Base-by-base conservation (phyloP, 305 asterid genomes). In the Rubia tinctorum region DNA sequence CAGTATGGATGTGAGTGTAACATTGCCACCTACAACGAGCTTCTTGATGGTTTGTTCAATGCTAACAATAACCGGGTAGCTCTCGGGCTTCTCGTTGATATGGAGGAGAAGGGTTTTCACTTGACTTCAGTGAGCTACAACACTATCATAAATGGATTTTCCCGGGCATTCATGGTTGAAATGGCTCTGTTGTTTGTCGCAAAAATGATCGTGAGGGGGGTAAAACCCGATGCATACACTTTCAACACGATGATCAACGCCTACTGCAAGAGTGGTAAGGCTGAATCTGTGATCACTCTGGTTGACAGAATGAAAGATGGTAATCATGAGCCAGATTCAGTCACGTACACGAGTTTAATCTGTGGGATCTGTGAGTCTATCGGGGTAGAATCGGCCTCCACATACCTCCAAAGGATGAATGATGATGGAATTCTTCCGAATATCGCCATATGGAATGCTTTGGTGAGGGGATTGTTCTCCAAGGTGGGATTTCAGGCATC, bases 121-220 rank as follows among this genome's bases (percentile, higher is more conserved):
- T 85, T 91, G 59, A 83, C 83, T 64, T 56, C 77, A 42, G 95
- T 86, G 75, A 90, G 95, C 0, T 91, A 86, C 83, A 91, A 91
- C 81, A 89, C 94, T 43, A 79, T 90, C 13, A 72, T 88, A 62
- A 79, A 84, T 12, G 89, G 97, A 45, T 55, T 90, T 73, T 87
- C 85, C 75, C 68, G 60, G 60, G 81, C 73, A 18, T 87, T 84
- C 51, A 80, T 84, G 86, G 51, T 85, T 79, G 87, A 78, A 47
- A 80, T 72, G 81, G 88, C 89, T 11, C 61, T 70, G 76, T 82
- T 75, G 75, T 79, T 89, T 51, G 65, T 94, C 18, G 97, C 91
- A 42, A 90, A 85, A 76, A 90, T 91, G 97, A 75, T 86, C 23
- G 81, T 81, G 7, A 75, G 66, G 67, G 99, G 97, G 40, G 53